Evolutionary conservation across 306 rosid species (phyloP), one percentile per base, ranked within the genome.

Genomic region (Chamaecrista fasciculata): DNA sequence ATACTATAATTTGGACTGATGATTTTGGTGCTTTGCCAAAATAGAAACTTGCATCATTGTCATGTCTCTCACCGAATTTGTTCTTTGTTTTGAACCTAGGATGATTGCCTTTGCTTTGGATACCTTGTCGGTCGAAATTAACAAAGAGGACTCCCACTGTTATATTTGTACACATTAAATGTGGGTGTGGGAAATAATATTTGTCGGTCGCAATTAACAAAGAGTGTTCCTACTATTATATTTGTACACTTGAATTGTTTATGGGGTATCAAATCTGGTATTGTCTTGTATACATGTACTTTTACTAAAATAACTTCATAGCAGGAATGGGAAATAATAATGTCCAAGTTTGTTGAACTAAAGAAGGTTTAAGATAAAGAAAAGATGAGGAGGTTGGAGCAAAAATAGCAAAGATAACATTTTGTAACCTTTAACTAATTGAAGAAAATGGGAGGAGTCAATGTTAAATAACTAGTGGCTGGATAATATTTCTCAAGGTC

Each of bases 101-200:
- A 71, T 76, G 25, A 44, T 72, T 62, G 75, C 24, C 25, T 29
- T 58, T 46, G 50, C 68, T 8, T 71, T 15, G 68, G 68, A 59
- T 59, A 47, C 60, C 39, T 20, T 5, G 47, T 47, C 26, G 26
- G 26, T 33, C 11, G 28, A 19, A 21, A 47, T 60, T 44, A 46
- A 71, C 60, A 33, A 71, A 14, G 66, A 34, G 20, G 25, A 58
- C 28, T 43, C 20, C 15, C 8, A 31, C 9, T 6, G 40, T 16
- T 53, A 53, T 37, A 39, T 11, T 10, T 11, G 28, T 9, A 63
- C 16, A 10, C 8, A 46, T n/a, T 9, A 18, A 44, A 58, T 31
- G 26, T 33, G 12, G 10, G 4, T 9, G 4, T 9, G n/a, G n/a
- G n/a, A n/a, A n/a, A n/a, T n/a, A n/a, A n/a, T n/a, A n/a, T n/a